These are phyloP conservation scores for Torulaspora indica DNA, from an alignment of 805 yeast species.

Conservation along the genomic window DNA sequence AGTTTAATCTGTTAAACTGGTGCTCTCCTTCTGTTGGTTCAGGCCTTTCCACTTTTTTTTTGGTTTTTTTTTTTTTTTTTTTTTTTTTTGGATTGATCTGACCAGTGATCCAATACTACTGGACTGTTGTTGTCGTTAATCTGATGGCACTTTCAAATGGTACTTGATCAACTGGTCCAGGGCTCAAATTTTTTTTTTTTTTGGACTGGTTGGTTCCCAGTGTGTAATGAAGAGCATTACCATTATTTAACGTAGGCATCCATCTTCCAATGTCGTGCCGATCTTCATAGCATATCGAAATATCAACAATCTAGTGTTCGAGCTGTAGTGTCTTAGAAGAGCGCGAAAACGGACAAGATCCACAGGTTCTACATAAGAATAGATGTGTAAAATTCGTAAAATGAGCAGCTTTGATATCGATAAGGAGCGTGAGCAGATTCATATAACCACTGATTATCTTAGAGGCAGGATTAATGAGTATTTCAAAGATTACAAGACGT, in stretches of 20 bases:
- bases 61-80: conserved; percentile 1
- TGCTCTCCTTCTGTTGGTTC: neutral
- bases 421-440: conserved; percentile 20
- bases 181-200: neutral
- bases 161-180: neutral
- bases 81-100: neutral
- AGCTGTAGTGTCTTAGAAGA: neutral
- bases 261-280: neutral
- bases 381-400: neutral
- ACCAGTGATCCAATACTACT: neutral
- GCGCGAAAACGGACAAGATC: neutral
- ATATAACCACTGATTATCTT: conserved; percentile 17
- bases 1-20: neutral
- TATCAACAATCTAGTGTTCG: neutral
- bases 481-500: conserved; percentile 9
- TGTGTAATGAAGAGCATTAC: neutral
- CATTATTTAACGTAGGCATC: neutral
- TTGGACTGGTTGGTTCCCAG: neutral
- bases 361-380: neutral
- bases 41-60: neutral
- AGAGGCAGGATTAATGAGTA: conserved; percentile 14
- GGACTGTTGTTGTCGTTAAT: too few species aligned
- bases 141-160: too few species aligned
- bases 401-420: conserved; percentile 16
- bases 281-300: neutral